phyloP scores from a whole-genome alignment of 306 rosid genomes.

The Canavalia ensiformis region DNA sequence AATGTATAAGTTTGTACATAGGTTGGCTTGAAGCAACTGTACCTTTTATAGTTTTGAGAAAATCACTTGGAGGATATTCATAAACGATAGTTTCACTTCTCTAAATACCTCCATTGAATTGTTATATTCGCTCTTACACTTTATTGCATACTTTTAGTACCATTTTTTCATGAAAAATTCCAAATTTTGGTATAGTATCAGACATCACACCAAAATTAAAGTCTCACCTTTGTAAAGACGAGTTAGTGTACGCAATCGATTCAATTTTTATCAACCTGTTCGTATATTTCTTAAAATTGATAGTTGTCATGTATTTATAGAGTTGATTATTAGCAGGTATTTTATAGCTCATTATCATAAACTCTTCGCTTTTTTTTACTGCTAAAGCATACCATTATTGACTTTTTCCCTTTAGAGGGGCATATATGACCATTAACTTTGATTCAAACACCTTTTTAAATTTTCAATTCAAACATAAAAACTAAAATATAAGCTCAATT shows the following conservation, averaged over 20 bases:
- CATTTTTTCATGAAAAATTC: background rate
- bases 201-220: background rate
- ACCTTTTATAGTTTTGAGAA: background rate
- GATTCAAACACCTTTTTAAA: background rate
- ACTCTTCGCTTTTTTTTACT: background rate
- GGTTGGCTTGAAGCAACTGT: background rate
- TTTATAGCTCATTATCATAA: background rate
- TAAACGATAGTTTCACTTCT: background rate
- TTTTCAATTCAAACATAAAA: background rate
- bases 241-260: conserved; percentile 12
- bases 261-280: background rate
- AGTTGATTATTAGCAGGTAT: background rate
- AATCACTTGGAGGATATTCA: background rate
- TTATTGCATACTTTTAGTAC: background rate
- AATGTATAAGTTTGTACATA: background rate
- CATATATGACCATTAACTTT: background rate
- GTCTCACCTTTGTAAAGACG: background rate
- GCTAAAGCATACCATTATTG: conserved; percentile 5
- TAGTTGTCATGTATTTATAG: background rate
- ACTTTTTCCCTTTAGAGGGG: background rate
- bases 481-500: background rate
- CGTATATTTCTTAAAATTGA: background rate
- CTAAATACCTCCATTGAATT: background rate
- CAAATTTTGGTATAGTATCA: background rate
- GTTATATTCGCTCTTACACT: background rate